Evolutionary conservation across 768 basidiomycete genomes (phyloP).

Genomic region (Xerocomellus chrysenteron): DNA sequence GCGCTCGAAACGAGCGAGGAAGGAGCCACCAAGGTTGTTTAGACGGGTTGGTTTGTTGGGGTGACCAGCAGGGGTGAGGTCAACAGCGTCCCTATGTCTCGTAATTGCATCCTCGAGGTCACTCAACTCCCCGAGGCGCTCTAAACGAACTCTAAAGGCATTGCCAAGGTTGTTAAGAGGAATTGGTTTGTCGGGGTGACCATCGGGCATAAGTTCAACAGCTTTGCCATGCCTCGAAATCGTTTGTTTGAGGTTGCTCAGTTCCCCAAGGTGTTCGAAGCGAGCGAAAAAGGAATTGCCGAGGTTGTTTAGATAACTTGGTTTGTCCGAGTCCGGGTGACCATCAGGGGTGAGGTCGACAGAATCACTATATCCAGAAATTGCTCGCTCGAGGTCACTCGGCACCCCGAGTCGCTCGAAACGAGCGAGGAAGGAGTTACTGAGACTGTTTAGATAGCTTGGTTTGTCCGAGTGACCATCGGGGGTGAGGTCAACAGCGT

Average conservation of each 20-base stretch:
- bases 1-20: not conserved
- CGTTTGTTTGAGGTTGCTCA: not conserved
- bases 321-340: not conserved
- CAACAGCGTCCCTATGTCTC: not conserved
- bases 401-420: not conserved
- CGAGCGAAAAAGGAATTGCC: not conserved
- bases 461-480: not conserved
- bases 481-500: not conserved
- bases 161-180: no score
- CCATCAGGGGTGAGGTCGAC: not conserved
- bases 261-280: not conserved
- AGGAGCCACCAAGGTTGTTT: not conserved
- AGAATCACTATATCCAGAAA: not conserved
- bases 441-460: not conserved
- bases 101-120: not conserved
- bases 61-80: not conserved
- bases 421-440: not conserved
- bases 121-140: not conserved
- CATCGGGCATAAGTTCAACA: not conserved
- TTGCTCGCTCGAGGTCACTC: not conserved
- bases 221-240: not conserved
- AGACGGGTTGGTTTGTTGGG: not conserved
- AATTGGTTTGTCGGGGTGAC: not conserved
- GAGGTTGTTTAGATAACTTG: not conserved
- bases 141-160: not conserved